Evolutionary conservation across 2,329 filamentous ascomycete species (phyloP), one percentile per base, ranked within the genome.

Genomic region (Claviceps digitariae): DNA sequence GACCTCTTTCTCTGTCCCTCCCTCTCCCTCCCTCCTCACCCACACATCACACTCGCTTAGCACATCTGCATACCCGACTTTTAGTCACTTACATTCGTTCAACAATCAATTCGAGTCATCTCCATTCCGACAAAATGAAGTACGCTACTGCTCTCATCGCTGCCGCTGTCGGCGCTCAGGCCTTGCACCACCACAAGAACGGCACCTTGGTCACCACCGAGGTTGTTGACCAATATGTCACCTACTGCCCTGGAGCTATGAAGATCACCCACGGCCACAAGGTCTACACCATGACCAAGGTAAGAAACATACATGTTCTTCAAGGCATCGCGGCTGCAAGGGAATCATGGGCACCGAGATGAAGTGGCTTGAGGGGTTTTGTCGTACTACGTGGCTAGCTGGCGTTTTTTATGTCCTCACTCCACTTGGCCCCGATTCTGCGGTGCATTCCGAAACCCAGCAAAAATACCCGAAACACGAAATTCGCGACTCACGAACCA

Each of bases 191-290:
- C n/a, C 3, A 58, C 58, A 57, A 64, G 63, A 76, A 77, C 68
- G 72, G 73, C 60, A 74, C 72, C 66, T 5, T 27, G 23, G 79
- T 78, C 56, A 76, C 75, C 70, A 87, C 83, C 61, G 79, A 84
- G 75, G 72, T 81, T 59, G 78, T 87, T 59, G 82, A 80, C 55
- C 69, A 73, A 55, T 79, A 79, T 74, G 82, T 78, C 71, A 89
- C 84, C 66, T 87, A 76, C 80, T 89, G 86, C 81, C 83, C 85
- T 23, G 74, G 65, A 60, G 68, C 84, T 59, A 87, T 84, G 62
- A 69, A 73, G 62, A 70, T 87, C 69, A 78, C 77, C 64, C 74
- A 84, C 72, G 78, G 76, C 66, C 73, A 70, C 70, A 74, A 77
- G 67, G 86, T 83, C 71, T 86, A 85, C 77, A 84, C 78, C 62